phyloP scores from a whole-genome alignment of 306 rosid genomes.

The Astragalus glycyphyllos region DNA sequence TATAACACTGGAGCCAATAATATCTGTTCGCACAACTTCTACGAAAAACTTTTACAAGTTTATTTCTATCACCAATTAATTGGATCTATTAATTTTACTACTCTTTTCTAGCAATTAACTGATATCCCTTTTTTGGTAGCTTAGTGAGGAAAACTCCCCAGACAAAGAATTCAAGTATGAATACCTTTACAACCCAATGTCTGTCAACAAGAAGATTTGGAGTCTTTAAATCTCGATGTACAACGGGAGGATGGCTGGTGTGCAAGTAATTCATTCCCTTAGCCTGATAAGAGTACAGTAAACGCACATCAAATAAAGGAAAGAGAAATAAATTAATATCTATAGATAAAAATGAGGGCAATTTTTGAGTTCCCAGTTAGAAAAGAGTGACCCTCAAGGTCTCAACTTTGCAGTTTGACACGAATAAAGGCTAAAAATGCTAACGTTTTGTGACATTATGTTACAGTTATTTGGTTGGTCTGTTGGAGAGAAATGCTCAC shows the following conservation, averaged over 20 bases:
- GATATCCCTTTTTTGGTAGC: constrained; percentile 14
- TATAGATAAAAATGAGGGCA: constrained; percentile 25
- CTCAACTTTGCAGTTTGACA: constrained; percentile 23
- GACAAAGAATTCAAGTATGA: constrained; percentile 36
- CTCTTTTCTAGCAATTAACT: constrained; percentile 26
- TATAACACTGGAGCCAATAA: too few species aligned
- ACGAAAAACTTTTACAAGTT: neutral
- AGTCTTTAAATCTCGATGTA: constrained; percentile 95
- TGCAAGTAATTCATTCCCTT: constrained; percentile 99
- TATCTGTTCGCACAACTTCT: too few species aligned
- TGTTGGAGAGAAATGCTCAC: constrained; percentile 30
- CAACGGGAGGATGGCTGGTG: constrained; percentile 94
- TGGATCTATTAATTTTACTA: constrained; percentile 19
- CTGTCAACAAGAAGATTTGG: constrained; percentile 98
- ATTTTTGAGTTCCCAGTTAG: constrained; percentile 15
- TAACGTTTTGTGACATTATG: neutral
- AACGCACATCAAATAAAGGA: constrained; percentile 38
- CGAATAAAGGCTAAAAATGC: constrained; percentile 29
- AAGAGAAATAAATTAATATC: constrained; percentile 1
- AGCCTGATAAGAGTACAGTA: constrained; percentile 60
- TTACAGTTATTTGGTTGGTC: constrained; percentile 21
- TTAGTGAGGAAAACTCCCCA: constrained; percentile 27
- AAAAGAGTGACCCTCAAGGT: constrained; percentile 21
- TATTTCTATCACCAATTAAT: neutral
- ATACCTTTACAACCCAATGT: constrained; percentile 98